Evolutionary conservation across 108 stramenopile genomes (phyloP), one percentile per base, ranked within the genome.

Genomic region (Craspedostauros australis): DNA sequence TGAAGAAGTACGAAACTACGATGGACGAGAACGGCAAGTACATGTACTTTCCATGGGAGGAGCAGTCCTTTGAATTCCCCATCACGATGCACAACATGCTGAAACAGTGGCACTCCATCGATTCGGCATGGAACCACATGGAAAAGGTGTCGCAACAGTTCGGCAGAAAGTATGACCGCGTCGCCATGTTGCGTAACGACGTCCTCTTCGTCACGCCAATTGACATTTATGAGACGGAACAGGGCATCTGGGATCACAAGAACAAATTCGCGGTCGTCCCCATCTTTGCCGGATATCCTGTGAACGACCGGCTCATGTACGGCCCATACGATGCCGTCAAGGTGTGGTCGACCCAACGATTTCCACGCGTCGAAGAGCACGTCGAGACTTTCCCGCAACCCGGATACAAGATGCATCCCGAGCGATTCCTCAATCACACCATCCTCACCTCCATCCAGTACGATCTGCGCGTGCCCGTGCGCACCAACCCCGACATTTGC

Each of bases 291-390:
- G 18, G 42, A 43, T 62, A 23, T 16, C 64, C 68, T 0, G 65
- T 71, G 37, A 71, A 62, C 25, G 65, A 70, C 52, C 70, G 79
- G 11, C 69, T 80, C 62, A 55, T 75, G 16, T 61, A 62, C 46
- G 79, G 79, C 8, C 48, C 70, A 1, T 57, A 57, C 55, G 46
- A 70, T 3, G 70, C 57, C 2, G 63, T 68, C 12, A 46, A 70
- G 34, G 42, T 80, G 15, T 80, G 74, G 73, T 53, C 74, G 8
- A 67, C 71, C n/a, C 41, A 63, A 42, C 66, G 79, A 2, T 80
- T 80, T 42, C 1, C 22, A 0, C 39, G 47, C 3, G 20, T 75
- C 1, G 63, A 80, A 15, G 20, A 72, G 7, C 45, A 48, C 26
- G 63, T 68, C 33, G 42, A 46, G n/a, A n/a, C n/a, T n/a, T n/a